phyloP scores from a whole-genome alignment of 2,329 filamentous ascomycete species.

The Myrmaecium sp. region DNA sequence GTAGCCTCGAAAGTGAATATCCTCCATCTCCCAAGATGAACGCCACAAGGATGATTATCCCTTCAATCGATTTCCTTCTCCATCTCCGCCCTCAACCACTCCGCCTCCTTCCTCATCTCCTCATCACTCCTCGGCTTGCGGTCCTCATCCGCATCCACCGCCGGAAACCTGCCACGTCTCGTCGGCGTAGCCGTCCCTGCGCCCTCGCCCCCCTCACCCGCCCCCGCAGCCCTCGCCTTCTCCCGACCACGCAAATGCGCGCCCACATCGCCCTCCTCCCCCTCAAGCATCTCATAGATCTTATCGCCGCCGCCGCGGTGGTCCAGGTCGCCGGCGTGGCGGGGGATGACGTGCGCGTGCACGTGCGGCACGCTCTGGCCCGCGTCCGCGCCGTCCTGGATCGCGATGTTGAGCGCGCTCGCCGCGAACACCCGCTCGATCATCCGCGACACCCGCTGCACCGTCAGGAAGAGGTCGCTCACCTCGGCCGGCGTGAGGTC shows the following conservation, averaged over 20 bases:
- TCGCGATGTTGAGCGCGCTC: constrained; percentile 74
- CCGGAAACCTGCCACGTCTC: constrained; percentile 45
- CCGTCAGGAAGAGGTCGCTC: constrained; percentile 73
- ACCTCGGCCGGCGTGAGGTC: constrained; percentile 59
- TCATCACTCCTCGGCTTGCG: constrained; percentile 48
- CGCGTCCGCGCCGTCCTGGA: constrained; percentile 83
- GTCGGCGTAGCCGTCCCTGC: constrained; percentile 13
- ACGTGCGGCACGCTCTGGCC: constrained; percentile 91
- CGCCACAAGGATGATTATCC: constrained; percentile 5
- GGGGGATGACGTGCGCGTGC: constrained; percentile 81
- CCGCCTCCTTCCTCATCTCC: constrained; percentile 69
- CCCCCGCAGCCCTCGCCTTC: constrained; percentile 1
- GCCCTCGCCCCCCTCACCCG: constrained; percentile 8
- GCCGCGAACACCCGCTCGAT: constrained; percentile 45
- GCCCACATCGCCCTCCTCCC: constrained; percentile 70
- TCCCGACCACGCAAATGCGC: constrained; percentile 45
- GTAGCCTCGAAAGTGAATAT: too few relatives aligned
- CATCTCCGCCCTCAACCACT: constrained; percentile 43
- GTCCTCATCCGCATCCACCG: constrained; percentile 51
- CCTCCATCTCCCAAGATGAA: too few relatives aligned
- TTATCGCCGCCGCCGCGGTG: constrained; percentile 46
- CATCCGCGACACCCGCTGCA: constrained; percentile 67
- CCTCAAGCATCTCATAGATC: constrained; percentile 70
- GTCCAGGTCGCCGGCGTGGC: constrained; percentile 42
- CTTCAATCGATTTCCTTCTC: constrained; percentile 26